phyloP scores from a whole-genome alignment of 805 yeast genomes.

The Candida ortonii region DNA sequence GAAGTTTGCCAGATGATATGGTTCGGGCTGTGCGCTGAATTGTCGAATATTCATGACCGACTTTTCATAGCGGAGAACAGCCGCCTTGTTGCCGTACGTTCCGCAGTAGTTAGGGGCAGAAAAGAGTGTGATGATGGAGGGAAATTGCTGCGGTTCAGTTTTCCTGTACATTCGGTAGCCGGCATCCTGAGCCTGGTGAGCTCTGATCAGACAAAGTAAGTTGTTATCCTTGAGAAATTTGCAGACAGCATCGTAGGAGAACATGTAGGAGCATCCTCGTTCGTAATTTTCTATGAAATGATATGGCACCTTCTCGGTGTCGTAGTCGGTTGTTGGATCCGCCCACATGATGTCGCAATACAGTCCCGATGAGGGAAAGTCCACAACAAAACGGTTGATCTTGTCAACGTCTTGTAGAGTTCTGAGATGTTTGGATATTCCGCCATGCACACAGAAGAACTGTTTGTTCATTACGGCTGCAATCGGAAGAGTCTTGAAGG shows the following conservation, averaged over 20 bases:
- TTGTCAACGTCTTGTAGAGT: constrained; percentile 64
- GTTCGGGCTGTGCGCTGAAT: constrained; percentile 90
- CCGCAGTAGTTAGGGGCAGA: constrained; percentile 96
- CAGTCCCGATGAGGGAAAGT: constrained; percentile 81
- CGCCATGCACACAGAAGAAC: constrained; percentile 96
- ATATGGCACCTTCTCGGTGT: constrained; percentile 43
- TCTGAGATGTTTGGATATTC: constrained; percentile 80
- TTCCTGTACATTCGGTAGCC: constrained; percentile 94
- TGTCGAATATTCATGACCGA: constrained; percentile 94
- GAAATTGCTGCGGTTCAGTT: constrained; percentile 82
- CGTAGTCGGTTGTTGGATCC: constrained; percentile 90
- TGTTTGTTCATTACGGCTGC: constrained; percentile 93
- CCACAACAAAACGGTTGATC: constrained; percentile 82
- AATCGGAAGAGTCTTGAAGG: constrained; percentile 85
- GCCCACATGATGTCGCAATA: constrained; percentile 97
- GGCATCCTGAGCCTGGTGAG: constrained; percentile 97
- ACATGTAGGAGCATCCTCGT: constrained; percentile 92
- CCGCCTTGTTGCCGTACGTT: constrained; percentile 91
- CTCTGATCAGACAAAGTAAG: constrained; percentile 81
- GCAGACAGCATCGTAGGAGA: constrained; percentile 78
- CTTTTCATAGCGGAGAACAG: constrained; percentile 85
- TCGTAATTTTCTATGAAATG: constrained; percentile 63
- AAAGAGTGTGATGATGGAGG: constrained; percentile 84
- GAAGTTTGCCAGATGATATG: constrained; percentile 94
- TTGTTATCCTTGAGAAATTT: constrained; percentile 75